These are phyloP conservation scores for Lentinula guzmanii DNA, from an alignment of 768 basidiomycete species.

Conservation along the genomic window DNA sequence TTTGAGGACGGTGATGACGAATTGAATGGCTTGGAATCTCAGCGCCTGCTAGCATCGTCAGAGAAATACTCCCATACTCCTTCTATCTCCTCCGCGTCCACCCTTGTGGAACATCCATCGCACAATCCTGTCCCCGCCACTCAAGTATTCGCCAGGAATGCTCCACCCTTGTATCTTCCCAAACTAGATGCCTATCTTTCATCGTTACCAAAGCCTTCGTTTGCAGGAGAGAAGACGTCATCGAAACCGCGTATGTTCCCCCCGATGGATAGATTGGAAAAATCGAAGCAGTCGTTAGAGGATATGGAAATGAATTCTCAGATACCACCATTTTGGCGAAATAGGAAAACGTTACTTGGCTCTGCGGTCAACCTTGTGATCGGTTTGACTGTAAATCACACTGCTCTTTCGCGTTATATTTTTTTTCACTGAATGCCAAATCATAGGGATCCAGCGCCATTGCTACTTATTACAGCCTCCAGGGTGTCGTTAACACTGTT, in stretches of 20 bases:
- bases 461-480: slow-evolving; percentile 63
- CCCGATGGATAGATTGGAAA: slow-evolving; percentile 52
- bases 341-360: slow-evolving; percentile 47
- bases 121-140: slow-evolving; percentile 51
- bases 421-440: slow-evolving; percentile 1
- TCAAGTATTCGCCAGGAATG: slow-evolving; percentile 50
- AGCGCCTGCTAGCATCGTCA: neutral
- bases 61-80: neutral
- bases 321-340: slow-evolving; percentile 45
- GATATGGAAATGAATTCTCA: slow-evolving; percentile 54
- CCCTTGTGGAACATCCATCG: slow-evolving; percentile 6
- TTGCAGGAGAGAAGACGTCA: slow-evolving; percentile 22
- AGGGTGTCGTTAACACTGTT: slow-evolving; percentile 61
- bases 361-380: slow-evolving; percentile 39
- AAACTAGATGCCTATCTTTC: slow-evolving; percentile 56
- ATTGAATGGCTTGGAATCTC: neutral
- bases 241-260: slow-evolving; percentile 43
- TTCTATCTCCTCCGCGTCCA: neutral
- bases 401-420: neutral
- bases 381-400: slow-evolving; percentile 44
- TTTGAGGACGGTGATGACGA: slow-evolving; percentile 8
- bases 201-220: slow-evolving; percentile 35
- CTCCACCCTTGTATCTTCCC: slow-evolving; percentile 55
- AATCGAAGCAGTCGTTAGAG: slow-evolving; percentile 42
- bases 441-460: slow-evolving; percentile 63